Evolutionary conservation across 495 filamentous ascomycete genomes (phyloP), one percentile per base, ranked within the genome.

Genomic region (Talaromyces wortmannii): DNA sequence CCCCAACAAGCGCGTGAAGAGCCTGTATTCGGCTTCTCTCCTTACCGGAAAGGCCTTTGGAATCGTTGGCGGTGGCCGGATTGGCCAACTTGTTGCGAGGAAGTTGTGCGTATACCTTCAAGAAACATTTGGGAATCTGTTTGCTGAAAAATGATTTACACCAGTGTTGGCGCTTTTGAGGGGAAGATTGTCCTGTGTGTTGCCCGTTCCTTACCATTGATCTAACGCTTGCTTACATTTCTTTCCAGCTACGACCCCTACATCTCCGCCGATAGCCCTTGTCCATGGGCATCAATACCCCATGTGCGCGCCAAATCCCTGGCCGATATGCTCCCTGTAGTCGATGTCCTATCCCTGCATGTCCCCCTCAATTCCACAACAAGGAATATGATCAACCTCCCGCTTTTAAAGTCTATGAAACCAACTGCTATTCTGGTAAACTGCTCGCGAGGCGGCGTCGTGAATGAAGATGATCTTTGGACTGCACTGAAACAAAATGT

Each of bases 371-470:
- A 13, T 16, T 7, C 44, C 2, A 10, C 44, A 46, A 46, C 44
- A n/a, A 46, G 2, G 44, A 15, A 17, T 17, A 46, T 46, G 44
- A 46, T 46, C 2, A 12, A 46, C 11, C 44, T 46, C 17, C n/a
- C 10, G 44, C 44, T n/a, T 1, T 15, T 46, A 12, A 46, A 46
- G 44, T 12, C 60, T 31, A 82, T 86, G 78, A 70, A 65, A 8
- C 63, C 67, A 0, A 68, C 77, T 48, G 69, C 74, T 0, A 60
- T 84, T 5, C 13, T 86, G 10, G 60, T 84, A 50, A 84, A 86
- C 58, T 73, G 83, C 23, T 75, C 78, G 6, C 75, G 83, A 1
- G 81, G 81, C 5, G 81, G 81, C 0, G 76, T 82, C 45, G 74
- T 84, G 3, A 71, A 83, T 46, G 81, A 86, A 63, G 59, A 57